Percentiles rank a stretch among this genome's conserved stretches.
These are phyloP conservation scores for Calonectria pteridis DNA, from an alignment of 2,329 filamentous ascomycete species.

Conservation along the genomic window DNA sequence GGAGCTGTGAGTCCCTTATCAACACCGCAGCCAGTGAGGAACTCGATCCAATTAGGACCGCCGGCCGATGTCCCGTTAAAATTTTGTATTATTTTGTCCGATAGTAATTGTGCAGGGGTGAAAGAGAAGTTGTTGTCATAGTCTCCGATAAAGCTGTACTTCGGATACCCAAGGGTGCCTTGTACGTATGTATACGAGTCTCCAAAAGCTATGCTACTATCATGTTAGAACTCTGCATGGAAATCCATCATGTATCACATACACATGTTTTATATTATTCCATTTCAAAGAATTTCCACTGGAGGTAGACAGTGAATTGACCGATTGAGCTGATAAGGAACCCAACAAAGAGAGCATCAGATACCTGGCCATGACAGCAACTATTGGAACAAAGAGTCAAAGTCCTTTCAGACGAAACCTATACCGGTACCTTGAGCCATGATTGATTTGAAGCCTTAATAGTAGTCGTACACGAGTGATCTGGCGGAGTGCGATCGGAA, in stretches of 20 bases:
- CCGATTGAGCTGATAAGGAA: not conserved
- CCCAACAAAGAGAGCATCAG: not conserved
- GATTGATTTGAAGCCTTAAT: not conserved
- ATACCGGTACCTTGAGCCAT: not conserved
- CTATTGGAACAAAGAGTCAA: not conserved
- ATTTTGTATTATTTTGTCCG: slow-evolving; percentile 19
- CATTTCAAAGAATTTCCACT: slow-evolving; percentile 7
- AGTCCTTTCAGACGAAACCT: not conserved
- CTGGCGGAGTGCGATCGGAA: not conserved
- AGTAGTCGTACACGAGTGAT: not conserved
- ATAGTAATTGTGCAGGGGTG: slow-evolving; percentile 9
- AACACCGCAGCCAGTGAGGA: slow-evolving; percentile 20
- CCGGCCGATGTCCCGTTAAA: slow-evolving; percentile 15
- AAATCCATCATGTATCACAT: not conserved
- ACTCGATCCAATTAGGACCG: slow-evolving; percentile 26
- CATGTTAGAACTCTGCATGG: not conserved
- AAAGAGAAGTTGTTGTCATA: slow-evolving; percentile 22
- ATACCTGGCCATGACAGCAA: not conserved
- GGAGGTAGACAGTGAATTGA: not conserved
- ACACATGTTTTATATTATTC: slow-evolving; percentile 7
- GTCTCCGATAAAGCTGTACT: slow-evolving; percentile 26
- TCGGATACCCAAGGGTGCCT: slow-evolving; percentile 21
- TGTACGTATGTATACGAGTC: slow-evolving; percentile 28
- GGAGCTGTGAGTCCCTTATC: slow-evolving; percentile 15
- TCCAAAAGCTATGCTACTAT: slow-evolving; percentile 15